These are phyloP conservation scores for Neobulgaria alba DNA, from an alignment of 2,329 filamentous ascomycete genomes.

Conservation along the genomic window DNA sequence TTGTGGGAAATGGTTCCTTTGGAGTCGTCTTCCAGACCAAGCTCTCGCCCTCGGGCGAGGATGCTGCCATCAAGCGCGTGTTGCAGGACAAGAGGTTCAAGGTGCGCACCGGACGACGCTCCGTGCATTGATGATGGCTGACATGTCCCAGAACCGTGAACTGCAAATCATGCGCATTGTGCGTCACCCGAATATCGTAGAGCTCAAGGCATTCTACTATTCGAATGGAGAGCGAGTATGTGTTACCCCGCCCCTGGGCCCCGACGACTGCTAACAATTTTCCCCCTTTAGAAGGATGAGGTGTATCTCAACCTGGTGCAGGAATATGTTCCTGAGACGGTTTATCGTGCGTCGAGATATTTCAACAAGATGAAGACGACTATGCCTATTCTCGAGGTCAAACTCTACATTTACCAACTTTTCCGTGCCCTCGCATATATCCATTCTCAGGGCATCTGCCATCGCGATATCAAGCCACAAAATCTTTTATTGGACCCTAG, in stretches of 20 bases:
- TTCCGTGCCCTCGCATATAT: constrained; percentile 98
- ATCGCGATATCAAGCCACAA: constrained; percentile 98
- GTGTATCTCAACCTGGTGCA: constrained; percentile 98
- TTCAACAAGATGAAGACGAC: constrained; percentile 99
- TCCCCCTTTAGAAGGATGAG: constrained; percentile 72
- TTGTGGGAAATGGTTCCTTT: constrained; percentile 97
- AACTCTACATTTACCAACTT: constrained; percentile 98
- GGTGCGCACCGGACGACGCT: constrained; percentile 43
- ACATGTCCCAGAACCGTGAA: constrained; percentile 73
- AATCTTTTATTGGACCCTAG: constrained; percentile 89
- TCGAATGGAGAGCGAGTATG: constrained; percentile 94
- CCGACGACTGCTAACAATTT: constrained; percentile 5
- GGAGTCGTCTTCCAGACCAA: constrained; percentile 99
- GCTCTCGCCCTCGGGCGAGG: constrained; percentile 92
- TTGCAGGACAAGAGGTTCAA: constrained; percentile 99
- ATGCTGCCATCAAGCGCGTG: constrained; percentile 97
- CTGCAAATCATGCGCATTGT: constrained; percentile 99
- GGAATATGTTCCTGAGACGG: constrained; percentile 96
- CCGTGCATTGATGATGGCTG: constrained; percentile 20
- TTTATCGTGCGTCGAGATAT: constrained; percentile 94
- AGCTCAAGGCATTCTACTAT: constrained; percentile 99
- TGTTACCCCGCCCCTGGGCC: constrained; percentile 26
- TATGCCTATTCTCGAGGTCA: constrained; percentile 97
- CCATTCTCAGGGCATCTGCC: constrained; percentile 97
- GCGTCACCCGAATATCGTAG: constrained; percentile 96